Base-by-base conservation (phyloP, 257 asterid genomes). In the Thymus mandschuricus region DNA sequence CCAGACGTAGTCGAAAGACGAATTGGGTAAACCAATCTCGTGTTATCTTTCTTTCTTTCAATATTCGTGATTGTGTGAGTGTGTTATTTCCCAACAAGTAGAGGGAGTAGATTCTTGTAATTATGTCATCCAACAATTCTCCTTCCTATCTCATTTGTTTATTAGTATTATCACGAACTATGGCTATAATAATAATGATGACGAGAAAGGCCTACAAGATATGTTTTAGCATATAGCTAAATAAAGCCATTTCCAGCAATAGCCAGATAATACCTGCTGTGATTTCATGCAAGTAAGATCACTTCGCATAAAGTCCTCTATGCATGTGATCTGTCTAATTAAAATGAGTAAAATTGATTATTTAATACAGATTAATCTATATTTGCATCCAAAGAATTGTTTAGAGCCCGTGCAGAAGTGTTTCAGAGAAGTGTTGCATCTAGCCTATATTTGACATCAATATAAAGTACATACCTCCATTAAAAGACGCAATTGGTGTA, bases 401-500 rank as follows among this genome's bases (percentile, higher is more conserved):
- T 70, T 59, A 27, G 13, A n/a, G 40, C 40, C 40, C 21, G 21
- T 21, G 21, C 21, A 21, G 21, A 21, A 21, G 21, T 21, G 21
- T 21, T 21, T 21, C 21, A 21, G 21, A 21, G 21, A 21, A 21
- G 21, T 21, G 21, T 21, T 21, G 21, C 21, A 21, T 21, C 40
- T 35, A 3, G 40, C 40, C 40, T 35, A 35, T 3, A 35, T 35
- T 35, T 35, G 40, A 35, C 5, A 35, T 35, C 40, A 27, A 75
- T 34, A 61, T 59, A 30, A 29, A 60, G 66, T 3, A 57, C 28
- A 76, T 87, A 93, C 98, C 98, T 93, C 98, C 90, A 93, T 84
- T 68, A 93, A 88, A 69, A 93, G 96, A 63, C 97, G 96, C 44
- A 93, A 79, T 89, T 93, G 98, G 83, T 93, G 97, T 73, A 89